phyloP scores from a whole-genome alignment of 78 protist species.

The Guillardia theta region DNA sequence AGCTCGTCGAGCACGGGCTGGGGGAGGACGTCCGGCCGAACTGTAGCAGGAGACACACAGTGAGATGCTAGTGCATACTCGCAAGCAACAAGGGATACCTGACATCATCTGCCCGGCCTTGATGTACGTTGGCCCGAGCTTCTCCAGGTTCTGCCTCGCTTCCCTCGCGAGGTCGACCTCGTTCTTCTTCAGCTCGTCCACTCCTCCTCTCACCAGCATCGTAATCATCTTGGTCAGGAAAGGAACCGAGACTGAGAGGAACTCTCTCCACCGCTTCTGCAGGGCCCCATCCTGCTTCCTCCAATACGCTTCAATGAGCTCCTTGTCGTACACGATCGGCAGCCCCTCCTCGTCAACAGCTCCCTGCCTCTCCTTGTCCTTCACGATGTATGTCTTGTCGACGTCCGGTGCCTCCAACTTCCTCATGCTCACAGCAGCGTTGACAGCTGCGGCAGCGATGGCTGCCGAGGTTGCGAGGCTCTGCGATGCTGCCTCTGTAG shows the following conservation, averaged over 20 bases:
- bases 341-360: constrained; percentile 24
- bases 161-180: neutral
- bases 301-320: constrained; percentile 35
- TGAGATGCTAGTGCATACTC: no score
- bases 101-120: constrained; percentile 53
- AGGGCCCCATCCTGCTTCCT: constrained; percentile 37
- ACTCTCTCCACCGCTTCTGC: constrained; percentile 41
- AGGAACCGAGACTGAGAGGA: constrained; percentile 26
- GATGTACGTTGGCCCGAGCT: constrained; percentile 42
- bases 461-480: neutral
- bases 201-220: neutral
- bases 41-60: no score
- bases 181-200: neutral
- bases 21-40: constrained; percentile 56
- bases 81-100: no score
- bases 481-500: neutral
- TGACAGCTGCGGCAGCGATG: neutral
- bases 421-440: constrained; percentile 1
- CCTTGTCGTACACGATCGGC: constrained; percentile 37
- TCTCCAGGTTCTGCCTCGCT: constrained; percentile 10
- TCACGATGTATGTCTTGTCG: neutral
- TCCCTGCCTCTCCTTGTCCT: neutral
- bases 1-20: constrained; percentile 53
- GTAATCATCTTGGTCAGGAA: constrained; percentile 28
- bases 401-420: neutral